Conservation (phyloP, 2,329 filamentous ascomycete species). For the Acephala macrosclerotiorum region DNA sequence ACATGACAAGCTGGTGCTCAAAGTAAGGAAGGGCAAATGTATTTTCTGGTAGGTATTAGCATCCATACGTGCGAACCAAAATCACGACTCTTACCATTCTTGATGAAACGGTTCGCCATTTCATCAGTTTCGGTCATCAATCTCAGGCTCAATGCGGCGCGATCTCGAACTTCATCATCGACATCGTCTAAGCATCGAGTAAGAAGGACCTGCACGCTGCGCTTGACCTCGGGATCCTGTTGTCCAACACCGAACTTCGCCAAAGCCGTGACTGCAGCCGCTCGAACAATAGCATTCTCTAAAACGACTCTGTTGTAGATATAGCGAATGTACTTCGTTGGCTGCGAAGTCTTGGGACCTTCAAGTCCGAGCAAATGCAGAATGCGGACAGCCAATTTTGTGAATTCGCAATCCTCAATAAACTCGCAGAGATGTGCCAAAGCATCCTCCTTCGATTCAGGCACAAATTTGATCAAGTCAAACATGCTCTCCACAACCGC, state of each 20-base stretch:
- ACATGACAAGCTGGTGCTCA: conserved; percentile 97
- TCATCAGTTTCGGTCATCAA: conserved; percentile 88
- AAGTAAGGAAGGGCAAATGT: conserved; percentile 96
- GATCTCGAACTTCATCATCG: conserved; percentile 96
- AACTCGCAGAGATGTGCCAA: conserved; percentile 97
- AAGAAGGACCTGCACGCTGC: conserved; percentile 90
- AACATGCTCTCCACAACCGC: conserved; percentile 99
- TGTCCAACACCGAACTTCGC: conserved; percentile 98
- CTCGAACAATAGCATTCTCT: conserved; percentile 95
- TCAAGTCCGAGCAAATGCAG: conserved; percentile 93
- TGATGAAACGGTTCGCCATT: conserved; percentile 85
- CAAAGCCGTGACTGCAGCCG: conserved; percentile 92
- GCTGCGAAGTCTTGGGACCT: conserved; percentile 92
- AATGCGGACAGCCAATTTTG: conserved; percentile 94
- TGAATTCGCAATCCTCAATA: conserved; percentile 99
- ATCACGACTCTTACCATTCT: conserved; percentile 72
- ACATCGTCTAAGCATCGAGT: conserved; percentile 95
- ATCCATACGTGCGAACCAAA: conserved; percentile 1
- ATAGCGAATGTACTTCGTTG: conserved; percentile 98
- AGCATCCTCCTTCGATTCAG: conserved; percentile 81
- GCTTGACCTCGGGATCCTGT: conserved; percentile 95
- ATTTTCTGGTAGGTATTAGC: conserved; percentile 67
- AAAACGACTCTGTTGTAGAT: conserved; percentile 99
- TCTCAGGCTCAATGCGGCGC: conserved; percentile 89
- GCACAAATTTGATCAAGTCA: conserved; percentile 98